Evolutionary conservation across 1,284 basidiomycete genomes (phyloP), one percentile per base, ranked within the genome.

Genomic region (Apiotrichum gracile): DNA sequence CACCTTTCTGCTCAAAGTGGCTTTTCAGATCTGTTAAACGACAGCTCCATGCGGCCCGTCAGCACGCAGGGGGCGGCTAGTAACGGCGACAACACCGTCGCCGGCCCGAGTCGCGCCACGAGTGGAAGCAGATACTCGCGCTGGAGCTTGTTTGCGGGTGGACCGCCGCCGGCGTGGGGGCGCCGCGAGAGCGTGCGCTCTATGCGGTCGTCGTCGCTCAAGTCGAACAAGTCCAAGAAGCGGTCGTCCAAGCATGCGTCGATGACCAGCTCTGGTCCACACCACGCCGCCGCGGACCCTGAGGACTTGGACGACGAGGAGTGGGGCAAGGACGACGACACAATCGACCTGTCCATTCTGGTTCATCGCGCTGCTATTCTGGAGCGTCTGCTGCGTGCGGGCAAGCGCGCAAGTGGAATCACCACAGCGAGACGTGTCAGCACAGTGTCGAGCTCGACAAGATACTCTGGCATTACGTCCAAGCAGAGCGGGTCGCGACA

Each of bases 321-420:
- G 9, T 43, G 41, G 41, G 41, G 19, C n/a, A 26, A 48, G 14
- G 39, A 42, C 26, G 51, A 49, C 38, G 51, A 49, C 7, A 47
- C 46, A 10, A 53, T 44, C 2, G 68, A 73, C 35, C 53, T 73
- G 33, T 47, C 38, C 4, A 40, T 55, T 5, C 47, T 73, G 1
- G 64, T 65, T 7, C 63, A 66, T 2, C 51, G 70, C 19, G 69
- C 70, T 21, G 66, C 61, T 4, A 58, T 70, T 1, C 57, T 73
- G 5, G 70, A 73, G 56, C 54, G 64, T 22, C 61, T 71, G 35
- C 52, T 73, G 25, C 57, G 57, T 13, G 56, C 61, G 10, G 70
- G 68, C 2, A 69, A 68, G 51, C 57, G 70, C 49, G 70, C 47
- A 8, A 59, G 54, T 14, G 46, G 44, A 19, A 41, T 53, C 13